Conservation (phyloP, 2,329 filamentous ascomycete species). For the Neoascochyta sp. region DNA sequence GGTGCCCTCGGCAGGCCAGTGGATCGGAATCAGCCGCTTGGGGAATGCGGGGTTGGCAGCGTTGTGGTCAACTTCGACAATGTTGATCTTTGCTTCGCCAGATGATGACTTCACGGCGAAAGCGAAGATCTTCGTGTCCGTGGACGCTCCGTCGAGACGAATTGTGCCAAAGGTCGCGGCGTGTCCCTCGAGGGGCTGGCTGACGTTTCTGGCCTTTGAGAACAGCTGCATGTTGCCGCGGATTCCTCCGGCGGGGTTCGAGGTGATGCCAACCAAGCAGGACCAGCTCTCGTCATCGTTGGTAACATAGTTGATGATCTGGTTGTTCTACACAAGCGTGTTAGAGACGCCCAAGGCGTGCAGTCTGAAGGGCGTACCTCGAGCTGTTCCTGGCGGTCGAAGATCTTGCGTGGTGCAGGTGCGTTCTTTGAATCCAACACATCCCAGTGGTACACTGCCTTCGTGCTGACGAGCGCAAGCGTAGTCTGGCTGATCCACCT, state of each 20-base stretch:
- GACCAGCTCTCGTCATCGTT: constrained; percentile 97
- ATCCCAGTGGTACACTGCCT: constrained; percentile 94
- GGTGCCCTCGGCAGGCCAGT: constrained; percentile 90
- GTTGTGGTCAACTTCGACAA: constrained; percentile 95
- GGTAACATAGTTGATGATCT: constrained; percentile 99
- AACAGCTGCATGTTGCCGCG: constrained; percentile 97
- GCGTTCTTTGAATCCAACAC: constrained; percentile 81
- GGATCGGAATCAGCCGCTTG: constrained; percentile 97
- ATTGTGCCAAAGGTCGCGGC: constrained; percentile 91
- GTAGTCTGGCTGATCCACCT: constrained; percentile 94
- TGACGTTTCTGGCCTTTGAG: constrained; percentile 92
- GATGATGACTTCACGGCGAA: constrained; percentile 89
- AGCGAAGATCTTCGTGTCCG: constrained; percentile 92
- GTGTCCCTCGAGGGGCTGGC: constrained; percentile 96
- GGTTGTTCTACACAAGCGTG: constrained; percentile 63
- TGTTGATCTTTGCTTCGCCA: constrained; percentile 84
- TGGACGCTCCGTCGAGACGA: constrained; percentile 79
- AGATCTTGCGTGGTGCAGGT: constrained; percentile 75
- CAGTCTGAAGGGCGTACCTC: constrained; percentile 53
- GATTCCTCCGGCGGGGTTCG: constrained; percentile 86
- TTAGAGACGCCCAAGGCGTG: constrained; percentile 3
- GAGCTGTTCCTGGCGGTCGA: constrained; percentile 89
- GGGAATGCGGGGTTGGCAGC: constrained; percentile 82
- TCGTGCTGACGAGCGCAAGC: constrained; percentile 86
- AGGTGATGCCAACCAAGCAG: constrained; percentile 93